Base-by-base conservation (phyloP, 2,329 filamentous ascomycete species). In the Pestalotiopsis sp. region DNA sequence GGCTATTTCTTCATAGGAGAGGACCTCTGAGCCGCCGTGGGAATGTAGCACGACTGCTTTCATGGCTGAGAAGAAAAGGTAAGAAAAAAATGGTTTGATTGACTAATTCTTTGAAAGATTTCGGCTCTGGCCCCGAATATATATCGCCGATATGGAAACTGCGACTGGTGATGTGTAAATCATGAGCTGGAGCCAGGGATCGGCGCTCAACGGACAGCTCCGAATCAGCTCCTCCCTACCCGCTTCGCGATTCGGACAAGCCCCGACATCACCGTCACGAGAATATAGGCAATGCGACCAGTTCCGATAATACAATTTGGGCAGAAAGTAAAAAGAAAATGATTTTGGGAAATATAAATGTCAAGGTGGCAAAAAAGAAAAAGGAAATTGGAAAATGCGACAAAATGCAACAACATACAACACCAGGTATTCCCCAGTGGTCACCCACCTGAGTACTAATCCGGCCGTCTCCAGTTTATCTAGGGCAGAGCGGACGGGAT, bases 21-120 rank as follows among this genome's bases (percentile, higher is more conserved):
- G 52, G 13, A 23, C 20, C 27, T 57, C 25, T 17, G 64, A 25
- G 11, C 64, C 64, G n/a, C 64, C 64, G 40, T 66, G 27, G 9
- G 11, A 14, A 11, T 58, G 52, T 4, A 66, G 45, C 9, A 66
- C 31, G 31, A 66, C 36, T 13, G 64, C 64, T 66, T 66, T 66
- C 64, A 66, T 66, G 23, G 23, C 23, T 36, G 7, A 9, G 31
- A 6, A 9, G 31, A 9, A 36, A 9, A 36, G 31, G 31, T 36
- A 36, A 36, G 31, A 36, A 36, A 2, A 2, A 2, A 36, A 36
- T 9, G 6, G 31, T 9, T 36, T 36, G 31, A 2, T 36, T 36
- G 31, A 36, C 31, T 36, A 9, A 36, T 9, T 36, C 6, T 9
- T 9, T 36, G 7, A 36, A 9, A 9, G 31, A 36, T 36, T 36